These are phyloP conservation scores for Trichoderma harzianum DNA, from an alignment of 2,329 filamentous ascomycete species.

Conservation along the genomic window DNA sequence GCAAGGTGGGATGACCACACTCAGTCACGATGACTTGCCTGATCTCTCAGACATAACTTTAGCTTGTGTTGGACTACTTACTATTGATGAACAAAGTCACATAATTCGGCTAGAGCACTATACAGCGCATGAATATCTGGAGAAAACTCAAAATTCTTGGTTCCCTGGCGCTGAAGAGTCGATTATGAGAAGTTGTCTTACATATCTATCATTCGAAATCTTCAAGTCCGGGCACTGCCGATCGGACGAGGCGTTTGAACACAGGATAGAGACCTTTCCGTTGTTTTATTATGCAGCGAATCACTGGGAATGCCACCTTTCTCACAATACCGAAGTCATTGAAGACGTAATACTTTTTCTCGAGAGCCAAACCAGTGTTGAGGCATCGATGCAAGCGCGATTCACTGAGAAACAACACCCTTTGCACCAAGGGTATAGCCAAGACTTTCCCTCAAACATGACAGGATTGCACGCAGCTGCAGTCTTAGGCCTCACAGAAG, in stretches of 20 bases:
- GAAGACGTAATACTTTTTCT: background rate
- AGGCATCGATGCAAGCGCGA: background rate
- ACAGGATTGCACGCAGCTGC: background rate
- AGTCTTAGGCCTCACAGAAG: background rate
- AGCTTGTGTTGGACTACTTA: background rate
- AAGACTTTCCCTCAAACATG: accelerated
- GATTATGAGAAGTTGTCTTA: background rate
- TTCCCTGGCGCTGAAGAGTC: background rate
- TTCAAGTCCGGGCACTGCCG: accelerated
- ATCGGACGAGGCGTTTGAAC: background rate
- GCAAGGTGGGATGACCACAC: background rate
- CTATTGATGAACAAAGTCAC: background rate
- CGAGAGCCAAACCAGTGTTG: background rate
- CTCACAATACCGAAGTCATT: accelerated
- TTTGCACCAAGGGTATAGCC: background rate
- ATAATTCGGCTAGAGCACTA: background rate
- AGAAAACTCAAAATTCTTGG: background rate
- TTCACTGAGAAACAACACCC: accelerated
- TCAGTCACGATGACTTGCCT: background rate
- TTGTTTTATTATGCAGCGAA: background rate
- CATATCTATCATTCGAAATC: background rate
- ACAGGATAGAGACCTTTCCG: background rate
- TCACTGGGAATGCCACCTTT: background rate
- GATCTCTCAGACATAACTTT: background rate
- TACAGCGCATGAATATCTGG: background rate